These are phyloP conservation scores for Xylariales sp. DNA, from an alignment of 2,329 filamentous ascomycete genomes.

Conservation along the genomic window DNA sequence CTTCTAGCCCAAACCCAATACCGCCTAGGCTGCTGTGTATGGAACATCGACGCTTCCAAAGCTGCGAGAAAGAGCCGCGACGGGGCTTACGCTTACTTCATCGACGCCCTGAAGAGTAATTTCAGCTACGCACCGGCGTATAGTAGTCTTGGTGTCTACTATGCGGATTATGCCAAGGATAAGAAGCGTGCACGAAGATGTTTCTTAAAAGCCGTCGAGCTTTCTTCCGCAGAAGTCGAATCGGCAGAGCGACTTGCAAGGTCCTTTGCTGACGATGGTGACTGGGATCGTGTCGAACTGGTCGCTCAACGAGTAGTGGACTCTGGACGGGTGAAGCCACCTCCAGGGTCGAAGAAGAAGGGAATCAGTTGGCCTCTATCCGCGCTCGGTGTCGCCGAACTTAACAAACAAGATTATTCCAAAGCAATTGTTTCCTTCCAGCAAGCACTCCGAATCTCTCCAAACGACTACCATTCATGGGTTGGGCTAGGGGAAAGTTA, in stretches of 20 bases:
- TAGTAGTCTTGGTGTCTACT: slow-evolving; percentile 89
- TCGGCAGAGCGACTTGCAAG: slow-evolving; percentile 88
- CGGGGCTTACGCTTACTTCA: slow-evolving; percentile 85
- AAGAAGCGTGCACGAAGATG: slow-evolving; percentile 88
- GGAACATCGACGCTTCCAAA: slow-evolving; percentile 82
- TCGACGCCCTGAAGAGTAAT: slow-evolving; percentile 86
- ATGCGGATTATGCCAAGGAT: slow-evolving; percentile 90
- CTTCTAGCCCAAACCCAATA: slow-evolving; percentile 89
- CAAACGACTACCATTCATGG: slow-evolving; percentile 93
- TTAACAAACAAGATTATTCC: slow-evolving; percentile 92
- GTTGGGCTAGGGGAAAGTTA: slow-evolving; percentile 98
- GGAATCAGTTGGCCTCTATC: slow-evolving; percentile 97
- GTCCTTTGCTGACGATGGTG: slow-evolving; percentile 87
- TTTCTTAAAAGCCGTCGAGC: slow-evolving; percentile 95
- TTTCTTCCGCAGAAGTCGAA: slow-evolving; percentile 86
- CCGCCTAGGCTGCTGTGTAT: slow-evolving; percentile 86
- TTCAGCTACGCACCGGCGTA: slow-evolving; percentile 91
- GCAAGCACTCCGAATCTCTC: slow-evolving; percentile 83
- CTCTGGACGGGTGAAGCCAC: slow-evolving; percentile 90
- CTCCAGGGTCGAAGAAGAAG: slow-evolving; percentile 92
- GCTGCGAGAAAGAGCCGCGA: slow-evolving; percentile 81
- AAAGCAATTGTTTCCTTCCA: slow-evolving; percentile 94
- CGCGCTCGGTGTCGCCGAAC: slow-evolving; percentile 90
- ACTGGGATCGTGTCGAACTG: slow-evolving; percentile 97
- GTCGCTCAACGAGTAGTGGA: slow-evolving; percentile 91